phyloP scores from a whole-genome alignment of 768 basidiomycete genomes.

The Tricholoma flavovirens region DNA sequence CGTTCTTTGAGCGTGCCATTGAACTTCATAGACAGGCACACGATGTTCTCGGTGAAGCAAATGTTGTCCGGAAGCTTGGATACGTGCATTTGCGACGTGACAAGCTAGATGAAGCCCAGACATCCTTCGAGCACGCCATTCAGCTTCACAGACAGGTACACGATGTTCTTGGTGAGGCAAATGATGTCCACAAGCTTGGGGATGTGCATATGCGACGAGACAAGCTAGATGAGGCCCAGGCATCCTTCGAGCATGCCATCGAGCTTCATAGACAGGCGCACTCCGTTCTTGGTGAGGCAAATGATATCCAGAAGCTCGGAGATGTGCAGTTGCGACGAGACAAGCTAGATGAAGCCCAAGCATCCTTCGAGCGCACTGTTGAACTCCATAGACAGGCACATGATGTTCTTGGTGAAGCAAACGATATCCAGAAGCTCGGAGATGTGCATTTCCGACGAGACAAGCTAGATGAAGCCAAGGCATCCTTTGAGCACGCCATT shows the following conservation, averaged over 20 bases:
- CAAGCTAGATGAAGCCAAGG: no score
- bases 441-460: no score
- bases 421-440: no score
- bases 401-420: no score
- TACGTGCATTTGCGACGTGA: background rate
- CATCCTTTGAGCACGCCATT: no score
- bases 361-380: no score
- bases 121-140: background rate
- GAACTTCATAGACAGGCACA: background rate
- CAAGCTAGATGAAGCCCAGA: background rate
- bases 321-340: no score
- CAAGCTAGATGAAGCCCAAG: no score
- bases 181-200: slow-evolving; percentile 11
- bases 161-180: slow-evolving; percentile 10
- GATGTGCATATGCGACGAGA: slow-evolving; percentile 13
- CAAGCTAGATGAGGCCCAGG: slow-evolving; percentile 15
- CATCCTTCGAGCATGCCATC: slow-evolving; percentile 10
- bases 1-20: background rate
- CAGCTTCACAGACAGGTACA: background rate
- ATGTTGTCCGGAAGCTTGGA: background rate
- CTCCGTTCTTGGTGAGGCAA: slow-evolving; percentile 14
- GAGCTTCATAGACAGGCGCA: slow-evolving; percentile 12
- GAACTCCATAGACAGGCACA: no score
- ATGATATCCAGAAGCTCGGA: slow-evolving; percentile 12
- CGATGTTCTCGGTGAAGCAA: background rate